Evolutionary conservation across 176 grass and related monocot genomes (phyloP).

Genomic region (Zoysia japonica): DNA sequence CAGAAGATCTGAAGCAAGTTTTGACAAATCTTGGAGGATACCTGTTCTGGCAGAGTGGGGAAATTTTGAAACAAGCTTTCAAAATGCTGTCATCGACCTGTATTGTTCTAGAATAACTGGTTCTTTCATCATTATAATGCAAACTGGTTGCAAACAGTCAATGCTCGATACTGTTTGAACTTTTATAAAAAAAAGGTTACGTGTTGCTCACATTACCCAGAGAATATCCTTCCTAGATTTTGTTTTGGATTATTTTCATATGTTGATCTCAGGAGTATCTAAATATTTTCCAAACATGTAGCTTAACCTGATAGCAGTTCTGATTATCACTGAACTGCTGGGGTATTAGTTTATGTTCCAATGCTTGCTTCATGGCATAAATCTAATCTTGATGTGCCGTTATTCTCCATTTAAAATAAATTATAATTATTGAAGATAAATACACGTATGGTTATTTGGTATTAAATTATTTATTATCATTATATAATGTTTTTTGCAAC

Average conservation of each 20-base stretch:
- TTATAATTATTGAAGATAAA: not conserved
- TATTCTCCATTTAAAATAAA: not conserved
- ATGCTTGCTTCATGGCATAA: not conserved
- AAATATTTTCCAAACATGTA: conserved; percentile 15
- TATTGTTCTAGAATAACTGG: conserved; percentile 22
- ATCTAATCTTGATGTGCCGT: not conserved
- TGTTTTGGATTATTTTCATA: conserved; percentile 9
- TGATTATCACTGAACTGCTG: conserved; percentile 1
- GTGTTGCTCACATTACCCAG: not conserved
- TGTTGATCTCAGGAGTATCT: not conserved
- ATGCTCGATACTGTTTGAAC: not conserved
- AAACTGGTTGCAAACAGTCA: not conserved
- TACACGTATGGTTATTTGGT: not conserved
- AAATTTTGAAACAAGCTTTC: conserved; percentile 3
- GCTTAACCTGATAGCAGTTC: not conserved
- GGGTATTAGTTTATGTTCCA: not conserved
- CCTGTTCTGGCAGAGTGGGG: not conserved
- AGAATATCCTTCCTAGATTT: not conserved
- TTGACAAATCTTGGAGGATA: not conserved
- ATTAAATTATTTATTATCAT: not conserved
- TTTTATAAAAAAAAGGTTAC: not conserved
- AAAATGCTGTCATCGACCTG: not conserved
- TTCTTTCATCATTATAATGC: conserved; percentile 10
- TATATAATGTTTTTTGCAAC: not conserved
- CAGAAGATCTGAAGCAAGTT: conserved; percentile 16